Conservation (phyloP, 2,329 filamentous ascomycete species). For the Arthrobotrys sphaeroides region DNA sequence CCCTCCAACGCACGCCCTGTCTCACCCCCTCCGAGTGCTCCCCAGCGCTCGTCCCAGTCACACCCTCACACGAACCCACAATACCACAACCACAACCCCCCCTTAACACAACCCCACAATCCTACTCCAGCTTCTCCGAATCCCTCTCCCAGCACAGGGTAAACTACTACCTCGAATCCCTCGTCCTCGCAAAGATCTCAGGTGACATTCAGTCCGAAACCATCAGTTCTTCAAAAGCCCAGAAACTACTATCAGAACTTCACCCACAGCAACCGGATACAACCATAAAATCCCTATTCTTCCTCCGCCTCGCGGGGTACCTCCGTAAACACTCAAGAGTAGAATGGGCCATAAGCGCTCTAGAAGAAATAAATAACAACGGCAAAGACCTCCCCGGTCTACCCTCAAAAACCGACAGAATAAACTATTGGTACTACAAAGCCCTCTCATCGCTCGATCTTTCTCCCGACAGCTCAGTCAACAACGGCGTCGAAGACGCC, state of each 20-base stretch:
- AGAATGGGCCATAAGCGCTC: background rate
- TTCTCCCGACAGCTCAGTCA: background rate
- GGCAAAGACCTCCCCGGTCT: slow-evolving; percentile 4
- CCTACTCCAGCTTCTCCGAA: slow-evolving; percentile 4
- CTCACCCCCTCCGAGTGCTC: slow-evolving; percentile 26
- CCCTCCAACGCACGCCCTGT: slow-evolving; percentile 6
- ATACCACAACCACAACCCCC: background rate
- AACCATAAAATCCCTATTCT: background rate
- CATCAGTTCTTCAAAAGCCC: background rate
- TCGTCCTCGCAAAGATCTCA: slow-evolving; percentile 5
- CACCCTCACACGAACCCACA: background rate
- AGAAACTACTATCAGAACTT: slow-evolving; percentile 1
- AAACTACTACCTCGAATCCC: slow-evolving; percentile 30
- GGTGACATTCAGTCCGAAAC: background rate
- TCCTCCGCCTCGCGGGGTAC: background rate
- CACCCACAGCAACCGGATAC: slow-evolving; percentile 20
- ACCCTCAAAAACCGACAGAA: background rate
- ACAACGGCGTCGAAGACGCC: background rate
- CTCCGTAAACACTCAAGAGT: background rate
- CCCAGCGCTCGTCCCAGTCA: background rate
- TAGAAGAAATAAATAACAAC: background rate
- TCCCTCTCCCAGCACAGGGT: slow-evolving; percentile 5
- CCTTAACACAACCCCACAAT: background rate
- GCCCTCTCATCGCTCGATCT: slow-evolving; percentile 15
- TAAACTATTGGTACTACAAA: slow-evolving; percentile 24